A percentile compares a stretch with the other conserved stretches of the same genome.
These are phyloP conservation scores for Eimeria zaria DNA, from an alignment of 169 alveolate species.

Conservation along the genomic window DNA sequence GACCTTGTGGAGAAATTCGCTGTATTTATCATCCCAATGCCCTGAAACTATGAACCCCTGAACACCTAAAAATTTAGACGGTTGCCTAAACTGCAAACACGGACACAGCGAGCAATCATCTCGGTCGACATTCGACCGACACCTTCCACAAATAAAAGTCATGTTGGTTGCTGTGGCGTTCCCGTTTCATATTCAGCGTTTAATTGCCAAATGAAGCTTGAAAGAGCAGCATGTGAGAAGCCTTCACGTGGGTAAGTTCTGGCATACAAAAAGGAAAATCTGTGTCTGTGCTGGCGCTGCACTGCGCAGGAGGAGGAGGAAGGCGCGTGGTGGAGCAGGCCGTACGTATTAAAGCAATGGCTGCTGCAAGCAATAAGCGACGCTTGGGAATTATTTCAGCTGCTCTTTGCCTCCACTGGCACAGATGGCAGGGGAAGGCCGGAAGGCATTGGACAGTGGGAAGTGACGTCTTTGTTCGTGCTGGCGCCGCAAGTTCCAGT, in stretches of 20 bases:
- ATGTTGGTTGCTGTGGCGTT: not conserved
- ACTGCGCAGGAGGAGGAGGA: conserved; percentile 54
- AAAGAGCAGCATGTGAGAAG: not conserved
- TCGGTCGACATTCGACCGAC: not conserved
- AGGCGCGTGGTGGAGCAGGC: conserved; percentile 61
- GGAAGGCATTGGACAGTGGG: conserved; percentile 62
- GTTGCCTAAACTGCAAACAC: not conserved
- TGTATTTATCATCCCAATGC: not conserved
- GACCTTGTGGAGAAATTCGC: conserved; percentile 33
- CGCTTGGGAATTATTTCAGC: conserved; percentile 7
- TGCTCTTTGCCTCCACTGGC: not conserved
- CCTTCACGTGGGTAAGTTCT: not conserved
- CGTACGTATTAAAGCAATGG: conserved; percentile 71
- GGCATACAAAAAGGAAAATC: not conserved
- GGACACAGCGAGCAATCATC: not conserved
- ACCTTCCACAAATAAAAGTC: not conserved
- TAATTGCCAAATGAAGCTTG: not conserved
- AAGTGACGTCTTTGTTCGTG: conserved; percentile 39
- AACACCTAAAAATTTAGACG: not conserved
- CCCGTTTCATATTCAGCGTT: not conserved
- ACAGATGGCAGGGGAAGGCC: conserved; percentile 15
- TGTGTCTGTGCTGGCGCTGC: not conserved
- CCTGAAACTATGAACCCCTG: not conserved
- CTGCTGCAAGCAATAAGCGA: conserved; percentile 48
- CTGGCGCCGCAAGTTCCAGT: conserved; percentile 8